Percentiles rank a stretch among this genome's conserved stretches.
These are phyloP conservation scores for Cryphonectria naterciae DNA, from an alignment of 2,329 filamentous ascomycete species.

Conservation along the genomic window DNA sequence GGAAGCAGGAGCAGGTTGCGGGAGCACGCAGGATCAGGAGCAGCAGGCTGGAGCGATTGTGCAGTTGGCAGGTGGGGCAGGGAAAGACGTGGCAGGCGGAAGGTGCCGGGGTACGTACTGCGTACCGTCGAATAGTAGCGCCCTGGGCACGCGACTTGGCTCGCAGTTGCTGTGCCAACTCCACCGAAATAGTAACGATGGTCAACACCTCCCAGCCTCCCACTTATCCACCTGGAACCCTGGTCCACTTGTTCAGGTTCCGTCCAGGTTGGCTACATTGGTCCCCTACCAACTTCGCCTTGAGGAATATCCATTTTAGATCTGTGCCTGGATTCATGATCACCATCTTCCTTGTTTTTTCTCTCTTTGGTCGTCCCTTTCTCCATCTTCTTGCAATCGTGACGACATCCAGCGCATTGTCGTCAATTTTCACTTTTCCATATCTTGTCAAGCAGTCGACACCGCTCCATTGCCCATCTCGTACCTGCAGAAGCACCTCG, in stretches of 20 bases:
- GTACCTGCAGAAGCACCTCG: not conserved
- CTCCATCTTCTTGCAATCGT: not conserved
- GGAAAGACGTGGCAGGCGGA: conserved; percentile 10
- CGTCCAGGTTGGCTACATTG: conserved; percentile 5
- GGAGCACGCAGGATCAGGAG: not conserved
- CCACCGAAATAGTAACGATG: conserved; percentile 9
- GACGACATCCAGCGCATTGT: conserved; percentile 11
- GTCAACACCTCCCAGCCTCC: conserved; percentile 16
- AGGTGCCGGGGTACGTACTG: not conserved
- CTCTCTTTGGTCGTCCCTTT: not conserved
- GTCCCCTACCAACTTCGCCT: not conserved
- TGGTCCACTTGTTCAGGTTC: conserved; percentile 8
- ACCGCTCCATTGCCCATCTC: not conserved
- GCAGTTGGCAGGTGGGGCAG: conserved; percentile 3
- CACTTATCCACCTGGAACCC: conserved; percentile 11
- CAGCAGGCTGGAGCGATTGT: not conserved
- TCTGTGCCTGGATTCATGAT: conserved; percentile 15
- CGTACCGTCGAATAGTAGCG: not conserved
- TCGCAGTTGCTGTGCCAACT: conserved; percentile 13
- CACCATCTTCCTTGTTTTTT: conserved; percentile 18
- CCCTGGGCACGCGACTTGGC: not conserved
- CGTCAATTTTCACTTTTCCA: conserved; percentile 9
- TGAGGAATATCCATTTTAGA: conserved; percentile 14
- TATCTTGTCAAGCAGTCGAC: not conserved
- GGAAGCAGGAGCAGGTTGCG: not conserved